These are phyloP conservation scores for Fonsecaea monophora DNA, from an alignment of 2,329 filamentous ascomycete genomes.

Conservation along the genomic window DNA sequence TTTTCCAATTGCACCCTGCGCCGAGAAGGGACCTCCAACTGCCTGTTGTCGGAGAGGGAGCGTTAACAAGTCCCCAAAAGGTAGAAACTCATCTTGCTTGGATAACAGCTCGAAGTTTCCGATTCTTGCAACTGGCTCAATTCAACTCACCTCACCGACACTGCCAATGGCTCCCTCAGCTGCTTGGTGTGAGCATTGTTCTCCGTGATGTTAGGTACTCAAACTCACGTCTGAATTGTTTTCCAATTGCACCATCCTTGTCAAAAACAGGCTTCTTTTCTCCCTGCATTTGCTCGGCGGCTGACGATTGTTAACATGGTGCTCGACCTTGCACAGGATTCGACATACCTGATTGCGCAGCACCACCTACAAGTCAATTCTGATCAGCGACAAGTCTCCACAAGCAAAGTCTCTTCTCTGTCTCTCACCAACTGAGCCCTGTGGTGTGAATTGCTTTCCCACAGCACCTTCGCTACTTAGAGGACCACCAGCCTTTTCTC, in stretches of 20 bases:
- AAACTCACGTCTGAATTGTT: slow-evolving; percentile 30
- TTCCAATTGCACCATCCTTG: slow-evolving; percentile 31
- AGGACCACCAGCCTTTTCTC: slow-evolving; percentile 28
- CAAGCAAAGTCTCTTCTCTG: not conserved
- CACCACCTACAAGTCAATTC: slow-evolving; percentile 8
- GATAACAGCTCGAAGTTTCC: not conserved
- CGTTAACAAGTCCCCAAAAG: not conserved
- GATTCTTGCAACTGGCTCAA: not conserved
- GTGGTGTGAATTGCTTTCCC: slow-evolving; percentile 33
- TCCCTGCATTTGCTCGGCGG: slow-evolving; percentile 34
- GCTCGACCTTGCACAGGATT: not conserved
- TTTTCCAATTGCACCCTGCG: slow-evolving; percentile 47
- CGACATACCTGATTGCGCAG: slow-evolving; percentile 30
- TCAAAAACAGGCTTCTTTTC: slow-evolving; percentile 36
- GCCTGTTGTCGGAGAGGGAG: slow-evolving; percentile 39
- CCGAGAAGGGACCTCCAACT: slow-evolving; percentile 48
- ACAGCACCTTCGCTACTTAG: slow-evolving; percentile 25
- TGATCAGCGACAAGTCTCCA: slow-evolving; percentile 39
- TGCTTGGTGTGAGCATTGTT: slow-evolving; percentile 18
- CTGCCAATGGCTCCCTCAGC: slow-evolving; percentile 47
- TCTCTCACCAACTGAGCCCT: slow-evolving; percentile 25
- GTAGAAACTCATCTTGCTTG: not conserved
- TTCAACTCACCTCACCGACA: slow-evolving; percentile 34
- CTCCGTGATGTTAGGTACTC: not conserved
- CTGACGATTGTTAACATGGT: slow-evolving; percentile 5